Base-by-base conservation (phyloP, 345 rosid species). In the Linum tenue region DNA sequence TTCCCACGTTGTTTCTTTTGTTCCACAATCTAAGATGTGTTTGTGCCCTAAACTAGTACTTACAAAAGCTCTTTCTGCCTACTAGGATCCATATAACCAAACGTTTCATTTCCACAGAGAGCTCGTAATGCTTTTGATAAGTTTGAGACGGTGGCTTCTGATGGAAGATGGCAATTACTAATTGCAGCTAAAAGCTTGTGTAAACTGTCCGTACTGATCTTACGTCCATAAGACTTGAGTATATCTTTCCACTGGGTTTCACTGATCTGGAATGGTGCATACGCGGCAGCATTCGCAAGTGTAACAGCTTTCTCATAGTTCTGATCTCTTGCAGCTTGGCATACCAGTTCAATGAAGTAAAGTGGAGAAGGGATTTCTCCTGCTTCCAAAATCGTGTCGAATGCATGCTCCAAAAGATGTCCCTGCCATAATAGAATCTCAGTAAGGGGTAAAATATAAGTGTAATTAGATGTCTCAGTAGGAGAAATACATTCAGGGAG, bases 381-480 rank as follows among this genome's bases (percentile, higher is more conserved):
- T 55, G 82, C 83, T 74, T 86, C 98, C 77, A 92, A 69, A 65
- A 83, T 70, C 16, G 79, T 69, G 64, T 92, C 90, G 50, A 92
- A 90, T 5, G 96, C 97, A 62, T 90, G 97, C 69, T 92, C 96
- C 59, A 92, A 78, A 62, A 92, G 83, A 83, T 79, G 64, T 74
- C 84, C 72, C 98, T 90, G 80, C 75, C 79, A 55, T 56, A 56
- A 64, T 63, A 75, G 3, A 3, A 22, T 22, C 31, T 22, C 31
- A 22, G 31, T 22, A 22, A 22, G 31, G 31, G 31, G 31, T 1
- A 22, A 22, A 22, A 22, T 22, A 12, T 10, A 57, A 57, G 14
- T 57, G 16, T 12, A 57, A 17, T 5, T 17, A 57, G 60, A 17
- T 57, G 5, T 14, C 9, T 57, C 2, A 57, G 37, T 22, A 22